Base-by-base conservation (phyloP, 495 filamentous ascomycete genomes). In the Podospora pseudocomata region DNA sequence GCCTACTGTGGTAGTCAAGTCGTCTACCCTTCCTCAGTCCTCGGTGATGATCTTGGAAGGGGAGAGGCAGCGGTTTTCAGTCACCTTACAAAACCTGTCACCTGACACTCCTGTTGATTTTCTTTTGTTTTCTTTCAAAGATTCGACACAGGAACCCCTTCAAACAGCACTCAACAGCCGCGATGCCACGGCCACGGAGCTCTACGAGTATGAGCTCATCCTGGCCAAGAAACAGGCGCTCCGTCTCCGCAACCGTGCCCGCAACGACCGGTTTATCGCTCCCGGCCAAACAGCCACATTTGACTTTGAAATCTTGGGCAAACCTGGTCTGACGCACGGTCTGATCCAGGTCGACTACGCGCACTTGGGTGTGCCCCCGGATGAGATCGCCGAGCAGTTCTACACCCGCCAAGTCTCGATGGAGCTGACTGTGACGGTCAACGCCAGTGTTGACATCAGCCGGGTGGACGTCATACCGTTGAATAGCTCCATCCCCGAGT, bases 41-140 rank as follows among this genome's bases (percentile, higher is more conserved):
- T 92, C 94, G 34, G 81, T 96, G 60, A 97, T 96, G 92, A 84
- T 97, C 65, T 82, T 97, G 16, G 93, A 97, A 78, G 94, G 94
- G 16, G 93, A 98, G 77, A 84, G 85, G 18, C 88, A 87, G 70
- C 80, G 81, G 1, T 97, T 98, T 69, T 88, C 84, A 2, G 85
- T 97, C 55, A 95, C 92, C 0, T 79, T 98, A 44, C 85, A 89
- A 67, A 97, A 98, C 69, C 79, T 86, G 15, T 96, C 93, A 1
- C 67, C 74, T 6, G 83, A 85, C 6, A 89, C 88, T 5, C 83
- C 91, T 28, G 91, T 90, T n/a, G 92, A 96, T 76, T 86, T 97
- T 61, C 76, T 97, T 9, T 82, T 93, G 23, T 91, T 97, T 67
- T 93, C 92, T 0, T 96, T 96, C 78, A 88, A 91, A 67, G 92